Conservation (phyloP, 2,329 filamentous ascomycete species). For the Aspergillus hiratsukae region DNA sequence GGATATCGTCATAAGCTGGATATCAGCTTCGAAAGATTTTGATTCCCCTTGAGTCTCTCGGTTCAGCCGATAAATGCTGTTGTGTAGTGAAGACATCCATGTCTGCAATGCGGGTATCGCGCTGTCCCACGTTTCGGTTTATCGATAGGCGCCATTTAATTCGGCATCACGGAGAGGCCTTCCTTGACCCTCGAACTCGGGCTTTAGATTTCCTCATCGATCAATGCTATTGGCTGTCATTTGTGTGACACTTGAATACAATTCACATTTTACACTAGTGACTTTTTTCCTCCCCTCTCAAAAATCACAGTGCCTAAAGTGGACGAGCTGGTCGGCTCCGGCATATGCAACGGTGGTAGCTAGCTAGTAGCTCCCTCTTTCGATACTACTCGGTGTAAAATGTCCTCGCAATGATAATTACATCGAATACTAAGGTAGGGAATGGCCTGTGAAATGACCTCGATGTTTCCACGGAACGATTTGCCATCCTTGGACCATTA, state of each 20-base stretch:
- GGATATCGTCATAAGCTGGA: neutral
- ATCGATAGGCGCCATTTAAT: slow-evolving; percentile 9
- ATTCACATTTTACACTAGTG: neutral
- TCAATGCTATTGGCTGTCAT: neutral
- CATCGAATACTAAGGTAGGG: no score
- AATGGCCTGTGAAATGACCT: neutral
- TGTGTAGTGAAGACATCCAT: neutral
- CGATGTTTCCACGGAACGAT: neutral
- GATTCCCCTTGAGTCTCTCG: neutral
- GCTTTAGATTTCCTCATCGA: neutral
- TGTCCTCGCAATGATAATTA: neutral
- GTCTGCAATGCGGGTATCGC: slow-evolving; percentile 12
- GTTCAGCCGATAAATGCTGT: neutral
- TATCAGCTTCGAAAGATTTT: neutral
- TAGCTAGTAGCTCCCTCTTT: neutral
- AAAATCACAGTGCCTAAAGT: neutral
- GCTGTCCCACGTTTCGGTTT: slow-evolving; percentile 16
- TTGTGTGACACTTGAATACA: neutral
- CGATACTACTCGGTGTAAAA: neutral
- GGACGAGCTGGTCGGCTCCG: no score
- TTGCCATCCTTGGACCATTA: neutral
- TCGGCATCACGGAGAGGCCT: neutral
- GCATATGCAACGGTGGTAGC: neutral
- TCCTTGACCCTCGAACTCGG: neutral
- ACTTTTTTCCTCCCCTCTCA: neutral